A percentile compares a stretch with the other conserved stretches of the same genome.
Conservation (phyloP, 2,329 filamentous ascomycete genomes). For the Aspergillus neotritici region DNA sequence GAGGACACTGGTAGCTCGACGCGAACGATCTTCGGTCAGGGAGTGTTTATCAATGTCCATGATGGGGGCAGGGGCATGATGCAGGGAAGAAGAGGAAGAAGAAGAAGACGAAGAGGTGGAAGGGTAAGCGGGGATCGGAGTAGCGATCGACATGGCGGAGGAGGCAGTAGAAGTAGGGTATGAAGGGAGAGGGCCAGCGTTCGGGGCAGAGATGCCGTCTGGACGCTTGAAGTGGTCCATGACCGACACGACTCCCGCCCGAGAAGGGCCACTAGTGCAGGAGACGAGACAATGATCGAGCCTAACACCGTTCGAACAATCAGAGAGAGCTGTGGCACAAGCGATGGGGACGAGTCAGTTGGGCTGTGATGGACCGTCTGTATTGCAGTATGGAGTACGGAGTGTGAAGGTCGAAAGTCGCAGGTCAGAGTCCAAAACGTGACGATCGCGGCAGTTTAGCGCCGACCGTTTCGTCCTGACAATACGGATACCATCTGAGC, state of each 20-base stretch:
- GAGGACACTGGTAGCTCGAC: slow-evolving; percentile 41
- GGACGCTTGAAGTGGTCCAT: slow-evolving; percentile 15
- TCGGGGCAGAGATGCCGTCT: slow-evolving; percentile 14
- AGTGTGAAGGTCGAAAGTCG: no score
- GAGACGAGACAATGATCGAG: no score
- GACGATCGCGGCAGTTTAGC: no score
- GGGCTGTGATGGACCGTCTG: no score
- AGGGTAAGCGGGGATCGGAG: background rate
- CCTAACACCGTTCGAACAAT: no score
- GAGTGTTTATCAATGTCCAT: slow-evolving; percentile 38
- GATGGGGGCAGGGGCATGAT: slow-evolving; percentile 26
- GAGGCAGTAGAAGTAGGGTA: slow-evolving; percentile 8
- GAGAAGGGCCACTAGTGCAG: no score
- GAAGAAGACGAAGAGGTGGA: slow-evolving; percentile 6
- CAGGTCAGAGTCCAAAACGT: no score
- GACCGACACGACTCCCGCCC: slow-evolving; percentile 1
- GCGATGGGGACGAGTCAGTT: no score
- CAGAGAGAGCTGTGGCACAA: no score
- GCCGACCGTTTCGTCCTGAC: no score
- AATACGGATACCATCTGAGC: no score
- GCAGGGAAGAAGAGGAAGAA: slow-evolving; percentile 12
- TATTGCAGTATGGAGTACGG: no score
- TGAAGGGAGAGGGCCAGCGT: slow-evolving; percentile 1
- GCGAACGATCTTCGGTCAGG: slow-evolving; percentile 35
- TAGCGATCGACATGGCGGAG: slow-evolving; percentile 10